A percentile compares a stretch with the other conserved stretches of the same genome.
phyloP scores from a whole-genome alignment of 2,329 filamentous ascomycete genomes.

The Paracamarosporium sp. region DNA sequence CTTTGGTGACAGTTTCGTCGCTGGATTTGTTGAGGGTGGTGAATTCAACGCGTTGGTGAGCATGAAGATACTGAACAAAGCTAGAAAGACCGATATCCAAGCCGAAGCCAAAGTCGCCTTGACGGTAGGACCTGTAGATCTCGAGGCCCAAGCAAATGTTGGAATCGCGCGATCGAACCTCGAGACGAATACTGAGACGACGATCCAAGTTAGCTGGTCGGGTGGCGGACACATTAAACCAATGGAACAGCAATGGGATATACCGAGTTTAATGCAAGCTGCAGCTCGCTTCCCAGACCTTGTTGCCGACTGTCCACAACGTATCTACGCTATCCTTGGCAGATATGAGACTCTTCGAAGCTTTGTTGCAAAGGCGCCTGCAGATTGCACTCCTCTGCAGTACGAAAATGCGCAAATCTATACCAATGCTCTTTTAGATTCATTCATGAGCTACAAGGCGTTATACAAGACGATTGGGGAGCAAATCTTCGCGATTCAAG shows the following conservation, averaged over 20 bases:
- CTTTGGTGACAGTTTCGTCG: slow-evolving; percentile 20
- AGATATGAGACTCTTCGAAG: neutral
- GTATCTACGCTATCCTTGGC: neutral
- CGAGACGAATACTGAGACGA: slow-evolving; percentile 12
- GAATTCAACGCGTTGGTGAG: slow-evolving; percentile 16
- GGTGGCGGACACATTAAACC: slow-evolving; percentile 20
- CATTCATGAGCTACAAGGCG: slow-evolving; percentile 19
- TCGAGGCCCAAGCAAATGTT: slow-evolving; percentile 3
- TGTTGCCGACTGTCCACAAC: neutral
- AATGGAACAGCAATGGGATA: slow-evolving; percentile 12
- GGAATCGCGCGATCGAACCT: slow-evolving; percentile 9
- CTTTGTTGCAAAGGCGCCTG: slow-evolving; percentile 10
- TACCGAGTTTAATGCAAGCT: slow-evolving; percentile 8
- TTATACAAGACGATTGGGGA: slow-evolving; percentile 10
- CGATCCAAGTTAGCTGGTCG: slow-evolving; percentile 18
- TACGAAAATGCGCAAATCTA: slow-evolving; percentile 17
- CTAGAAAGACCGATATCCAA: slow-evolving; percentile 10
- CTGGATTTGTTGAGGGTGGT: slow-evolving; percentile 19
- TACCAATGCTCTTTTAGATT: slow-evolving; percentile 15
- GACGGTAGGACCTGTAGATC: slow-evolving; percentile 3
- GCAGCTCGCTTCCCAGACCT: slow-evolving; percentile 14
- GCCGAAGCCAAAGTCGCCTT: slow-evolving; percentile 10
- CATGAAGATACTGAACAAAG: slow-evolving; percentile 15
- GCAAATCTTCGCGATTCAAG: neutral
- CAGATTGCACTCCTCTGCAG: slow-evolving; percentile 10